Evolutionary conservation across 208 protist genomes (phyloP).

Genomic region (Leishmania martiniquensis): DNA sequence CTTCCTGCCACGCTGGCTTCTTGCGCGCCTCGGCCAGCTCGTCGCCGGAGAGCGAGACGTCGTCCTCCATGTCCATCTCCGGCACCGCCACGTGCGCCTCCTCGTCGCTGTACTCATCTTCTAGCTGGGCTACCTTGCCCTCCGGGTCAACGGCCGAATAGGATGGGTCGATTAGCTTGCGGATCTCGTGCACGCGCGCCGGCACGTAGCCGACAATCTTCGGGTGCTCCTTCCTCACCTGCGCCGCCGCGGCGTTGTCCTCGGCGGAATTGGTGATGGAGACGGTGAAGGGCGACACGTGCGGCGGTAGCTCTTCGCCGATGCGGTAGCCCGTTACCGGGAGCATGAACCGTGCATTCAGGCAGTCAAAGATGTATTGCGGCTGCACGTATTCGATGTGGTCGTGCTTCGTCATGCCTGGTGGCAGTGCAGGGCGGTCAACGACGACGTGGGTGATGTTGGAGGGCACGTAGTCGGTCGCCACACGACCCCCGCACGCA

Average conservation of each 20-base stretch:
- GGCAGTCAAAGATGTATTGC: conserved; percentile 97
- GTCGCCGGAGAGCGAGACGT: conserved; percentile 86
- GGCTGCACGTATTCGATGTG: conserved; percentile 95
- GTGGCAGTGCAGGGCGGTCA: conserved; percentile 77
- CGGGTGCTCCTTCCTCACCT: conserved; percentile 81
- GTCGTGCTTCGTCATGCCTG: conserved; percentile 53
- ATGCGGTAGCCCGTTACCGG: conserved; percentile 87
- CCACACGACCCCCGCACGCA: conserved; percentile 87
- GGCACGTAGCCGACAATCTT: conserved; percentile 85
- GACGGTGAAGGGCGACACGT: conserved; percentile 93
- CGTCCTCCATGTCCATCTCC: conserved; percentile 78
- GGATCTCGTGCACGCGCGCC: conserved; percentile 87
- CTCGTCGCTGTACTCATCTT: conserved; percentile 70
- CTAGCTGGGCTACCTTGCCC: conserved; percentile 68
- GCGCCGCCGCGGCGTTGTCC: conserved; percentile 80
- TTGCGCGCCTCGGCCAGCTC: conserved; percentile 64
- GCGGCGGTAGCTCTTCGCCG: conserved; percentile 90
- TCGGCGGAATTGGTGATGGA: conserved; percentile 83
- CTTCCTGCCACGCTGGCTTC: conserved; percentile 72
- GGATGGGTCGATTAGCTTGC: conserved; percentile 73
- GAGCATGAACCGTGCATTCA: conserved; percentile 92
- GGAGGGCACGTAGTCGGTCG: conserved; percentile 60
- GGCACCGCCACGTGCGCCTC: conserved; percentile 54
- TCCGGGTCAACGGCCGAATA: conserved; percentile 78
- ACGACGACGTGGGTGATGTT: conserved; percentile 90